Evolutionary conservation across 2,329 filamentous ascomycete genomes (phyloP).

Genomic region (Aspergillus fijiensis): DNA sequence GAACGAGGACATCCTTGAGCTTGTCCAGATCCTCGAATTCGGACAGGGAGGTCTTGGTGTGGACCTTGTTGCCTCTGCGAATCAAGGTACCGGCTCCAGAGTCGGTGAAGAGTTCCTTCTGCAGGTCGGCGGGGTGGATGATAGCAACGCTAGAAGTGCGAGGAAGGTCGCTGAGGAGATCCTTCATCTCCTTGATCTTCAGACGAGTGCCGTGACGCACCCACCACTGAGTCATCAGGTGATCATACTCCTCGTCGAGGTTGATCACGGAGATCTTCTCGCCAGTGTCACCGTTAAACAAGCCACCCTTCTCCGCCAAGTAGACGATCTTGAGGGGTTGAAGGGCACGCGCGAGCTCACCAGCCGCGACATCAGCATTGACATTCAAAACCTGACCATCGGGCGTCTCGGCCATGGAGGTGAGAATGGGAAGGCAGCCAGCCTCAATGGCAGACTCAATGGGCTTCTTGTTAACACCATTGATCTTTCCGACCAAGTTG

Average conservation of each 20-base stretch:
- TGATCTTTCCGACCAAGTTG: conserved; percentile 93
- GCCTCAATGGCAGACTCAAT: conserved; percentile 90
- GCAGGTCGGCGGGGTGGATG: conserved; percentile 91
- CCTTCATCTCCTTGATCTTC: conserved; percentile 98
- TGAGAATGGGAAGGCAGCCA: conserved; percentile 88
- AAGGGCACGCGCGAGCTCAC: conserved; percentile 82
- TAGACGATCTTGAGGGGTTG: conserved; percentile 98
- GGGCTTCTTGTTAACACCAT: conserved; percentile 81
- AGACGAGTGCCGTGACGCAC: conserved; percentile 90
- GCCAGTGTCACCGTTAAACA: conserved; percentile 90
- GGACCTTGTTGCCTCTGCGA: conserved; percentile 84
- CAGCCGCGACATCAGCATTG: conserved; percentile 94
- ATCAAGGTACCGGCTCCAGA: conserved; percentile 92
- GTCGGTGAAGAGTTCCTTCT: conserved; percentile 96
- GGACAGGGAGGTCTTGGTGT: conserved; percentile 67
- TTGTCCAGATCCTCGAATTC: conserved; percentile 74
- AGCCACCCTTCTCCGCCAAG: conserved; percentile 93
- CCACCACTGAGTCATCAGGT: conserved; percentile 91
- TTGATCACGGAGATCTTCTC: conserved; percentile 98
- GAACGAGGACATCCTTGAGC: conserved; percentile 77
- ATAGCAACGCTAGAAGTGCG: conserved; percentile 94
- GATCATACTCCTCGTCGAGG: conserved; percentile 91
- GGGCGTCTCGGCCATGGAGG: conserved; percentile 90
- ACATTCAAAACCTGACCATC: conserved; percentile 95
- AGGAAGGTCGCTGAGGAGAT: conserved; percentile 82